phyloP scores from a whole-genome alignment of 495 filamentous ascomycete genomes.

The Penicillium desertorum region DNA sequence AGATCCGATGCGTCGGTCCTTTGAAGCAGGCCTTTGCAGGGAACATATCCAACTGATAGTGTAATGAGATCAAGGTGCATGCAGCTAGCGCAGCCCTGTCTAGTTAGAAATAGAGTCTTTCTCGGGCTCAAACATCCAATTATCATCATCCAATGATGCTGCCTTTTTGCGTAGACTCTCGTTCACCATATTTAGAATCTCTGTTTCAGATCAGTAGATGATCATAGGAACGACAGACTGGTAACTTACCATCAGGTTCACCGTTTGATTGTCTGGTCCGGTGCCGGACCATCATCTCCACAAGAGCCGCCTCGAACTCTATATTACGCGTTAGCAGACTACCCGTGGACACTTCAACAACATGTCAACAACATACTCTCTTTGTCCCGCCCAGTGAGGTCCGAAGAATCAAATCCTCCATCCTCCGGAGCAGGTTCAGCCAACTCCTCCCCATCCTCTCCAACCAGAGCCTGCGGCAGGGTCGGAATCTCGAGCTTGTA shows the following conservation, averaged over 20 bases:
- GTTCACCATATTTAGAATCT: slow-evolving; percentile 69
- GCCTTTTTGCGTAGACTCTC: slow-evolving; percentile 71
- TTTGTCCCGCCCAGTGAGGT: slow-evolving; percentile 43
- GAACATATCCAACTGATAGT: slow-evolving; percentile 18
- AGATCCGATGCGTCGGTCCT: not conserved
- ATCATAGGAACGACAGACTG: not conserved
- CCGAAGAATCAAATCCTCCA: slow-evolving; percentile 18
- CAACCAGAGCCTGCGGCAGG: slow-evolving; percentile 46
- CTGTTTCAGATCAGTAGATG: slow-evolving; percentile 35
- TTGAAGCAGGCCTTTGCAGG: not conserved
- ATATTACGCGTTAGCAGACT: slow-evolving; percentile 9
- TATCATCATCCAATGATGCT: slow-evolving; percentile 73
- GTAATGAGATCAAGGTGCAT: slow-evolving; percentile 27
- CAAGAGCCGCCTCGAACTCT: slow-evolving; percentile 51
- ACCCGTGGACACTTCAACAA: not conserved
- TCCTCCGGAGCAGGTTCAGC: slow-evolving; percentile 37
- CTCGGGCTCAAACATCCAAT: slow-evolving; percentile 88
- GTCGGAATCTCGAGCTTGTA: slow-evolving; percentile 70
- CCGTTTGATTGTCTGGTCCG: slow-evolving; percentile 59
- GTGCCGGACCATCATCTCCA: slow-evolving; percentile 57
- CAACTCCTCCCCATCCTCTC: slow-evolving; percentile 56
- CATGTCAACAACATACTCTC: slow-evolving; percentile 39
- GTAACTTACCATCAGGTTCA: slow-evolving; percentile 64
- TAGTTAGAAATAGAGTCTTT: slow-evolving; percentile 38
- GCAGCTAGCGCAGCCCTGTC: slow-evolving; percentile 6